Percentiles rank a stretch among this genome's conserved stretches.
Conservation (phyloP, 495 filamentous ascomycete genomes). For the Lichina pygmaea region DNA sequence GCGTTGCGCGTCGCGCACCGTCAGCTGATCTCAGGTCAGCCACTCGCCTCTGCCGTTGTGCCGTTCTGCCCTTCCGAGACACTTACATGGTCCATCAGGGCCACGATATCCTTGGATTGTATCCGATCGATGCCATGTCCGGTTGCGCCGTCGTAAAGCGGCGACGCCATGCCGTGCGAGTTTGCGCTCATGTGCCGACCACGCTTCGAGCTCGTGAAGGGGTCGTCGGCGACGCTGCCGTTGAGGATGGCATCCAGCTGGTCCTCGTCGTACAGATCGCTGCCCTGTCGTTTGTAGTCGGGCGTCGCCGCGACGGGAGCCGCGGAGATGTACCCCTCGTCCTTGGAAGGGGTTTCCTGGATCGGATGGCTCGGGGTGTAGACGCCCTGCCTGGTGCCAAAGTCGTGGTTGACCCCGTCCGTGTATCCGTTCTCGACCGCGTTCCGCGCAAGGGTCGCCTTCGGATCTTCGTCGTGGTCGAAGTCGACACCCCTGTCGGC, state of each 20-base stretch:
- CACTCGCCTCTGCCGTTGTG: not conserved
- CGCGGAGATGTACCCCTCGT: conserved; percentile 83
- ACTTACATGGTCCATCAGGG: conserved; percentile 86
- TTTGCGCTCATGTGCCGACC: conserved; percentile 58
- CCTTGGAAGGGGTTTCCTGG: conserved; percentile 23
- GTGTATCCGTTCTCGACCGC: conserved; percentile 11
- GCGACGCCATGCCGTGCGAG: conserved; percentile 71
- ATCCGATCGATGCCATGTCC: conserved; percentile 78
- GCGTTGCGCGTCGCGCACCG: conserved; percentile 86
- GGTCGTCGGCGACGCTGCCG: conserved; percentile 27
- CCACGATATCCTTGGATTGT: conserved; percentile 89
- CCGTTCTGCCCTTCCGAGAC: not conserved
- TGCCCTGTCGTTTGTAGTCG: conserved; percentile 28
- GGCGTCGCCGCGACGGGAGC: conserved; percentile 31
- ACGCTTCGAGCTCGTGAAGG: conserved; percentile 24
- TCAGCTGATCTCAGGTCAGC: conserved; percentile 35
- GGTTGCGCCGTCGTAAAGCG: conserved; percentile 73
- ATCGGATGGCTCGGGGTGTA: not conserved
- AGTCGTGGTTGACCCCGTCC: conserved; percentile 11
- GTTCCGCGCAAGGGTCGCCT: not conserved
- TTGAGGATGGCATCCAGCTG: conserved; percentile 29
- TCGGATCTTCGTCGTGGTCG: not conserved
- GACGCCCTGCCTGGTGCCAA: conserved; percentile 1
- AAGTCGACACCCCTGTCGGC: conserved; percentile 20
- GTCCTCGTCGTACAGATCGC: conserved; percentile 27